Evolutionary conservation across 2,329 filamentous ascomycete species (phyloP), one percentile per base, ranked within the genome.

Genomic region (Calycina herbarum): DNA sequence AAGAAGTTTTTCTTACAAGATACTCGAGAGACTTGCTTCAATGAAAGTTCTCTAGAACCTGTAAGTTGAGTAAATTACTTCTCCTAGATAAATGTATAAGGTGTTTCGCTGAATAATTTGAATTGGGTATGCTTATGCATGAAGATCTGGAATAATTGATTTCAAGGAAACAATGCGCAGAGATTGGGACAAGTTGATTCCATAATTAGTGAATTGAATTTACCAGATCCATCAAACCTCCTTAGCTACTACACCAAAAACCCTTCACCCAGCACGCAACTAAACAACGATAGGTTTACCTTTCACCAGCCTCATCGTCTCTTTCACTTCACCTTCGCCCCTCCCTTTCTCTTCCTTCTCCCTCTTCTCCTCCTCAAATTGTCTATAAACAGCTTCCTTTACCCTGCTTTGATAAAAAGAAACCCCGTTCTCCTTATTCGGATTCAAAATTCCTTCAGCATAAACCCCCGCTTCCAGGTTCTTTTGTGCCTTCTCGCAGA

Each of bases 401-500:
- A 76, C 73, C 38, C 59, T 64, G 29, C 69, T 65, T 61, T 75
- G 73, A 65, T 75, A 75, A 83, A 81, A 82, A 57, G 78, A 78
- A 29, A 86, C 84, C 0, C 84, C 84, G 60, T 79, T 83, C 71
- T 86, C 84, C 72, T 86, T 85, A 27, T 77, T 75, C 4, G 83
- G 83, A 69, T 86, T 86, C 66, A 86, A 74, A 10, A 86, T 80
- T 0, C 84, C 84, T 68, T 85, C 82, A 2, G 78, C 77, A 71
- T 86, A 86, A 2, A 86, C 78, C 0, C 84, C 84, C 24, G 78
- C 79, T 61, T 82, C 78, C 10, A 86, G 75, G 68, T 86, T 86
- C 40, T 77, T 75, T 71, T 86, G 84, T 1, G 83, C 82, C 61
- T 80, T 83, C 73, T 86, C 84, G 69, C 84, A 86, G 0, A 86